Conservation (phyloP, 176 grass and related monocot genomes). For the Carex kokanica region DNA sequence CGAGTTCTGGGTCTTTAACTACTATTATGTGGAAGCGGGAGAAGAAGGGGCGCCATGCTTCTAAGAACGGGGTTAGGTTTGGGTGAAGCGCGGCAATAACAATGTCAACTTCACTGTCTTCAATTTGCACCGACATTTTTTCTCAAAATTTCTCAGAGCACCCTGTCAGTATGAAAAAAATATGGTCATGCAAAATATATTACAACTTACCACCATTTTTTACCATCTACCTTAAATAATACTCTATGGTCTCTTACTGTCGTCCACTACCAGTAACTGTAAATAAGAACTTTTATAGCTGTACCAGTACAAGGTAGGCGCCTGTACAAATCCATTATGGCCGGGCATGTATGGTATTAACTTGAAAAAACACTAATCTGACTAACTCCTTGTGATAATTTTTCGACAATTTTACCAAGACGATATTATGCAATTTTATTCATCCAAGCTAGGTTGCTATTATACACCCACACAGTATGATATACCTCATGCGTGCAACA, state of each 20-base stretch:
- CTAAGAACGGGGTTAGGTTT: slow-evolving; percentile 66
- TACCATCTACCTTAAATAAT: neutral
- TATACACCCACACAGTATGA: neutral
- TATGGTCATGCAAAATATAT: neutral
- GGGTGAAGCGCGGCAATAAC: slow-evolving; percentile 80
- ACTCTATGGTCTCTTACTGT: neutral
- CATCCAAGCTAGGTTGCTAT: neutral
- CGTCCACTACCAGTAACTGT: neutral
- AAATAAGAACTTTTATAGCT: neutral
- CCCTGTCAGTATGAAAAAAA: slow-evolving; percentile 42
- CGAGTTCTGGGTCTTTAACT: slow-evolving; percentile 76
- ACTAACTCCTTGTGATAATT: neutral
- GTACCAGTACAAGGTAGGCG: neutral
- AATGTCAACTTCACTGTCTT: slow-evolving; percentile 84
- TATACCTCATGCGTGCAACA: neutral
- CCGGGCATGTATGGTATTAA: neutral
- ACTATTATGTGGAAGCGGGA: slow-evolving; percentile 85
- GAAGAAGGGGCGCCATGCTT: slow-evolving; percentile 87
- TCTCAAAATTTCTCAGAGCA: slow-evolving; percentile 86
- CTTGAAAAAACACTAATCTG: neutral
- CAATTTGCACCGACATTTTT: slow-evolving; percentile 74
- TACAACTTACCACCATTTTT: neutral
- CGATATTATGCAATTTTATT: neutral
- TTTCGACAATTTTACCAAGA: neutral
- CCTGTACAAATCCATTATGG: neutral